These are phyloP conservation scores for Rhodocollybia butyracea DNA, from an alignment of 768 basidiomycete species.

Conservation along the genomic window DNA sequence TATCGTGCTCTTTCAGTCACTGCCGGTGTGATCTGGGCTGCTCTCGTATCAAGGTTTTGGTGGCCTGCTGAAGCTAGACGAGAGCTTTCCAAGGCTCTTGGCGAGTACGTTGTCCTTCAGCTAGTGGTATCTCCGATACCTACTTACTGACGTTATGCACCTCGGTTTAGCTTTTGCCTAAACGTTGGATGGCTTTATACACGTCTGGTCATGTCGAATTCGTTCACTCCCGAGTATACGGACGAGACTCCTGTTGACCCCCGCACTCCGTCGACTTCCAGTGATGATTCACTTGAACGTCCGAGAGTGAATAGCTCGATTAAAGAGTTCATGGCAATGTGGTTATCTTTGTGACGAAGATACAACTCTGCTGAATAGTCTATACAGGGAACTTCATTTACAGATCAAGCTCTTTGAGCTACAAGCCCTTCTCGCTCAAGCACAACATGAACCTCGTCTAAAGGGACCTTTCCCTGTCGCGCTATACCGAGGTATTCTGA, in stretches of 20 bases:
- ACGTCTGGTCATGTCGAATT: conserved; percentile 84
- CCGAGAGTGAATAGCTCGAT: conserved; percentile 60
- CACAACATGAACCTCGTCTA: conserved; percentile 89
- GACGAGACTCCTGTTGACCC: conserved; percentile 15
- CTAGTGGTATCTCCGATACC: not conserved
- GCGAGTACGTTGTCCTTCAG: conserved; percentile 56
- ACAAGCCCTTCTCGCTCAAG: conserved; percentile 80
- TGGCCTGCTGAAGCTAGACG: conserved; percentile 94
- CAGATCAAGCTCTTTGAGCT: conserved; percentile 89
- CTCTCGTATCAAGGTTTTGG: conserved; percentile 85
- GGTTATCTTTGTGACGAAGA: not conserved
- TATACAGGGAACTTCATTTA: conserved; percentile 84
- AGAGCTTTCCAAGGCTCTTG: conserved; percentile 79
- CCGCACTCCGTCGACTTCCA: not conserved
- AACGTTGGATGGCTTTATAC: conserved; percentile 96
- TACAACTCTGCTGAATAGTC: not conserved
- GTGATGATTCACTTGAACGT: not conserved
- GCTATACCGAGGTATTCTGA: conserved; percentile 80
- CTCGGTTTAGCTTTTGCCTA: conserved; percentile 69
- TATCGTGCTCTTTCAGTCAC: conserved; percentile 80
- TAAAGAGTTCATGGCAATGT: conserved; percentile 93
- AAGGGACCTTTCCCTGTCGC: conserved; percentile 93
- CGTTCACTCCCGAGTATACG: conserved; percentile 53
- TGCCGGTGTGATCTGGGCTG: conserved; percentile 86
- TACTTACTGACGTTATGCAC: conserved; percentile 6